Evolutionary conservation across 2,329 filamentous ascomycete genomes (phyloP).

Genomic region (Aphanocladium album): DNA sequence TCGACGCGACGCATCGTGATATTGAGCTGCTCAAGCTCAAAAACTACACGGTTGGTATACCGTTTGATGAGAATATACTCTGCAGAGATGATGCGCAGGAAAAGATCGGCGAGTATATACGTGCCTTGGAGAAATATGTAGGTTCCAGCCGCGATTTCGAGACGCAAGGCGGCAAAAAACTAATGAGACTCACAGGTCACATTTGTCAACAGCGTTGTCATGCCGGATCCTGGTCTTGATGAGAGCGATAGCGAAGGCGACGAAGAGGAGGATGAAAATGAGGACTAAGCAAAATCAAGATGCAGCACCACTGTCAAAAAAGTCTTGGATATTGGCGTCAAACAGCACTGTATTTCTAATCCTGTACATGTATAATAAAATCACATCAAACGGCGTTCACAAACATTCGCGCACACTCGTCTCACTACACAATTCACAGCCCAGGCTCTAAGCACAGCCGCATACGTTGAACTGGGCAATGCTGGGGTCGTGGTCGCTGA

Average conservation of each 20-base stretch:
- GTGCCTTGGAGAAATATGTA: slow-evolving; percentile 72
- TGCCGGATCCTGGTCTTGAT: slow-evolving; percentile 57
- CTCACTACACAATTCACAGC: not conserved
- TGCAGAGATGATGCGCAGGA: slow-evolving; percentile 57
- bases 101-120: slow-evolving; percentile 59
- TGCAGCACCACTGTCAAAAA: not conserved
- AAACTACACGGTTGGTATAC: slow-evolving; percentile 69
- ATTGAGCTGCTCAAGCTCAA: slow-evolving; percentile 76
- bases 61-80: slow-evolving; percentile 62
- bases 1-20: slow-evolving; percentile 66
- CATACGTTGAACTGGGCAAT: slow-evolving; percentile 61
- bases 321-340: not conserved
- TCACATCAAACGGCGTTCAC: not conserved
- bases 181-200: no score
- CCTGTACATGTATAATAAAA: not conserved
- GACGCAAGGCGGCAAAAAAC: no score
- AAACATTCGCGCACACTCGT: not conserved
- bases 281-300: not conserved
- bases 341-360: not conserved
- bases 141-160: no score
- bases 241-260: slow-evolving; percentile 37
- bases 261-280: slow-evolving; percentile 21
- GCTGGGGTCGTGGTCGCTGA: slow-evolving; percentile 66
- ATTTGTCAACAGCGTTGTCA: slow-evolving; percentile 67
- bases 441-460: slow-evolving; percentile 19